Conservation (phyloP, 2,329 filamentous ascomycete genomes). For the Stachybotrys chartarum region DNA sequence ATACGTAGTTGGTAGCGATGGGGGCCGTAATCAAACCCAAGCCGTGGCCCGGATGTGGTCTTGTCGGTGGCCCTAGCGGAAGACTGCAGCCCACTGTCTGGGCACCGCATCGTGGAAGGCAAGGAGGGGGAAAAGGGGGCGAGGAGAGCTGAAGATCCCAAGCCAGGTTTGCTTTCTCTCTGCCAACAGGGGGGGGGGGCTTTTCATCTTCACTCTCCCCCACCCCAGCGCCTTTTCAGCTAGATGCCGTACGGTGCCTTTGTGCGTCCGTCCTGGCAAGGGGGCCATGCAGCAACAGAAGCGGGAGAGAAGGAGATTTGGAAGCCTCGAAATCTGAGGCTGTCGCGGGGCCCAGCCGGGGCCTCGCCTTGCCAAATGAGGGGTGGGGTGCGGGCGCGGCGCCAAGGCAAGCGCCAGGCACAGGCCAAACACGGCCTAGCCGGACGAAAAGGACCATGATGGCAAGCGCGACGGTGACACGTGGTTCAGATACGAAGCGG, state of each 20-base stretch:
- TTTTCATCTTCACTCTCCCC: too few species aligned
- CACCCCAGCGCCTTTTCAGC: too few species aligned
- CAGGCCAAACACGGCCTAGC: too few species aligned
- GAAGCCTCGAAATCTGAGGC: background rate
- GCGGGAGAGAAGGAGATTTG: background rate
- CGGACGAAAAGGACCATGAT: too few species aligned
- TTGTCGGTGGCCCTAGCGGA: background rate
- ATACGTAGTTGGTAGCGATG: too few species aligned
- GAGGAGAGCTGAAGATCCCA: background rate
- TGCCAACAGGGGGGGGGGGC: too few species aligned
- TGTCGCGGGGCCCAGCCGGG: background rate
- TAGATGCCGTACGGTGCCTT: too few species aligned
- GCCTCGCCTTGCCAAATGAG: background rate
- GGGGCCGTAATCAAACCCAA: background rate
- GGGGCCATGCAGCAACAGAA: background rate
- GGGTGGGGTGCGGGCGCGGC: too few species aligned
- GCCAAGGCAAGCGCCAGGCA: background rate
- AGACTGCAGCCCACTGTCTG: background rate
- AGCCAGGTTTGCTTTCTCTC: background rate
- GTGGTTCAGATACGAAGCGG: too few species aligned
- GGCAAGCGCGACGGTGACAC: too few species aligned
- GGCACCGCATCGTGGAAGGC: background rate
- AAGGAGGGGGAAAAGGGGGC: background rate
- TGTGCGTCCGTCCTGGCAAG: too few species aligned
- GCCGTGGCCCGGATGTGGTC: background rate